These are phyloP conservation scores for Pseudogymnoascus sp. DNA, from an alignment of 2,329 filamentous ascomycete species.

Conservation along the genomic window DNA sequence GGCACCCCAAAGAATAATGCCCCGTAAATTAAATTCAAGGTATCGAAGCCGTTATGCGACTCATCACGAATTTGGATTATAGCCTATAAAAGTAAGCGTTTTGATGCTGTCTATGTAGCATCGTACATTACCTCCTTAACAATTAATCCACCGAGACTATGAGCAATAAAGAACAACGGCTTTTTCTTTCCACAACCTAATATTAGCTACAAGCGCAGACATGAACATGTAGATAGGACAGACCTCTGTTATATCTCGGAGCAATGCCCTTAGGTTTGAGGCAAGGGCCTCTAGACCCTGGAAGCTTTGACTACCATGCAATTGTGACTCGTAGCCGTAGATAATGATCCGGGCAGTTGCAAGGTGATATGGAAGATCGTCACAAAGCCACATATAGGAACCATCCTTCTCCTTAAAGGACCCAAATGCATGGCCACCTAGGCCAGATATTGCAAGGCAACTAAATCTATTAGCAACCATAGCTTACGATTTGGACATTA, in stretches of 20 bases:
- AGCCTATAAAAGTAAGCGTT: background rate
- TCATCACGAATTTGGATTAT: slow-evolving; percentile 10
- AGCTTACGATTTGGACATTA: background rate
- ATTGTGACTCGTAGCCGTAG: slow-evolving; percentile 23
- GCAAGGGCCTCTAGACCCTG: background rate
- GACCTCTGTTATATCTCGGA: background rate
- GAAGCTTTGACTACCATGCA: background rate
- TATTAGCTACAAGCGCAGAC: background rate
- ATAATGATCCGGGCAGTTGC: slow-evolving; percentile 21
- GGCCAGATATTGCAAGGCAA: slow-evolving; percentile 11
- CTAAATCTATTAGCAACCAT: background rate
- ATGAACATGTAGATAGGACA: background rate
- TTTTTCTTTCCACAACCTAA: background rate
- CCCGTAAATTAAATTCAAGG: slow-evolving; percentile 14
- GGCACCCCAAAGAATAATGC: slow-evolving; percentile 21
- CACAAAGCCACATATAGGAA: slow-evolving; percentile 11
- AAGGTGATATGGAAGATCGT: slow-evolving; percentile 17
- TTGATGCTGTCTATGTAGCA: background rate
- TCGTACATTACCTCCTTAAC: slow-evolving; percentile 15
- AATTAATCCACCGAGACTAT: slow-evolving; percentile 18
- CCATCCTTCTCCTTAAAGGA: slow-evolving; percentile 10
- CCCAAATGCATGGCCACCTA: slow-evolving; percentile 13
- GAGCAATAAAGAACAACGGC: slow-evolving; percentile 13
- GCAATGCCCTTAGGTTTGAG: background rate
- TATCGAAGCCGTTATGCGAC: background rate